phyloP scores from a whole-genome alignment of 257 asterid species.

The Lithospermum erythrorhizon region DNA sequence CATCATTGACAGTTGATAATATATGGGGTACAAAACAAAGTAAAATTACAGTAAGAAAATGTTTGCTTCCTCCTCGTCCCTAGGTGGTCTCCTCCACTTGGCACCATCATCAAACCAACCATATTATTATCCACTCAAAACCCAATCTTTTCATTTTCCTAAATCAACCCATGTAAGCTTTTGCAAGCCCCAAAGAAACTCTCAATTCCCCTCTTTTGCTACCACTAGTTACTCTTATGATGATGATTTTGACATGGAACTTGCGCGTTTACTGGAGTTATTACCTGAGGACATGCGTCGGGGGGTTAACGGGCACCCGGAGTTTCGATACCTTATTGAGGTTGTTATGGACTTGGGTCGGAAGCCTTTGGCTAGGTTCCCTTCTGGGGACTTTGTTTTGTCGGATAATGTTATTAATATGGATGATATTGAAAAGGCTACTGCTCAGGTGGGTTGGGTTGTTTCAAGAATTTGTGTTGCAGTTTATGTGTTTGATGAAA shows the following conservation, averaged over 20 bases:
- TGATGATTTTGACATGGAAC: slow-evolving; percentile 56
- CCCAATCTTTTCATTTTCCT: neutral
- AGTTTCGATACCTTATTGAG: slow-evolving; percentile 63
- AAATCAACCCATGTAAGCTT: too few species aligned
- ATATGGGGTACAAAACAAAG: too few species aligned
- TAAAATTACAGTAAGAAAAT: too few species aligned
- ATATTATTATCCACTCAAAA: neutral
- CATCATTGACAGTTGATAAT: too few species aligned
- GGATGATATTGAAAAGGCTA: slow-evolving; percentile 64
- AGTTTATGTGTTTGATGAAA: too few species aligned
- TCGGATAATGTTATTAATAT: slow-evolving; percentile 55
- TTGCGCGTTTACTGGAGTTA: slow-evolving; percentile 52
- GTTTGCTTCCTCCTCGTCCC: neutral
- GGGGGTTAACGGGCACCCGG: slow-evolving; percentile 58
- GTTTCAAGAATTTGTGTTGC: neutral
- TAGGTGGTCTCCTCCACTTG: neutral
- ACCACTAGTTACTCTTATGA: slow-evolving; percentile 21
- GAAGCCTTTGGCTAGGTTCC: slow-evolving; percentile 86
- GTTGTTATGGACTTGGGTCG: slow-evolving; percentile 96
- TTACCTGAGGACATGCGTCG: slow-evolving; percentile 85
- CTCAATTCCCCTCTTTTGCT: slow-evolving; percentile 3
- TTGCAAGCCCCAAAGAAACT: slow-evolving; percentile 1
- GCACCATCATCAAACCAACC: neutral
- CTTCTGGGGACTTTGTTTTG: slow-evolving; percentile 76
- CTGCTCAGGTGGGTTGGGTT: slow-evolving; percentile 38